Conservation (phyloP, 2,329 filamentous ascomycete genomes). For the Septoria petroselini region DNA sequence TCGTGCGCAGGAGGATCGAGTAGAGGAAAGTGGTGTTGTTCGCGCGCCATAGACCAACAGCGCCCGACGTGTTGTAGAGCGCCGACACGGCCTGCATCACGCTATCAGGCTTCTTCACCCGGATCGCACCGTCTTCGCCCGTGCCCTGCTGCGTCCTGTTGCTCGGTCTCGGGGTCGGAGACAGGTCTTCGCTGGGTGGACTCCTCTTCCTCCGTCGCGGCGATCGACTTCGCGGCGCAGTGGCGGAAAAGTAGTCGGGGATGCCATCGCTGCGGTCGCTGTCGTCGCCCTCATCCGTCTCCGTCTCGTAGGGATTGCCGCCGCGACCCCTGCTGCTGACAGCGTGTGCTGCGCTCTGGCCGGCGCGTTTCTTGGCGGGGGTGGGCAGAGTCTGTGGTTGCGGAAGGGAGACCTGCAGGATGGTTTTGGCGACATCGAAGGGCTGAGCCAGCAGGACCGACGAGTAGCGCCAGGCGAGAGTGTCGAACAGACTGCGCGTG, state of each 20-base stretch:
- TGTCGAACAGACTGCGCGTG: conserved; percentile 73
- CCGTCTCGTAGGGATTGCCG: conserved; percentile 28
- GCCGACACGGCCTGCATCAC: conserved; percentile 82
- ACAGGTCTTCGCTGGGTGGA: conserved; percentile 29
- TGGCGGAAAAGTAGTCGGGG: conserved; percentile 78
- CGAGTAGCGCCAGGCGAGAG: conserved; percentile 87
- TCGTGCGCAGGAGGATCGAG: conserved; percentile 75
- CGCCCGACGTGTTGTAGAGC: conserved; percentile 83
- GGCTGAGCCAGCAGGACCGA: conserved; percentile 87
- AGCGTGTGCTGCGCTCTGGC: conserved; percentile 7
- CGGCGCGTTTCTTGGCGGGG: conserved; percentile 32
- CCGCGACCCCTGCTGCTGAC: conserved; percentile 20
- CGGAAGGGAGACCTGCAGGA: conserved; percentile 71
- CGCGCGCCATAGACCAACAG: conserved; percentile 90
- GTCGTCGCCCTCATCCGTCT: conserved; percentile 25
- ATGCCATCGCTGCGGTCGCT: conserved; percentile 50
- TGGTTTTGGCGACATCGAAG: conserved; percentile 93
- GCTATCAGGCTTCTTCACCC: conserved; percentile 71
- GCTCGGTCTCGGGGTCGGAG: conserved; percentile 33
- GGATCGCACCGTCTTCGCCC: conserved; percentile 55
- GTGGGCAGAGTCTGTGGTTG: conserved; percentile 35
- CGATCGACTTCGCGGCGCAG: conserved; percentile 54
- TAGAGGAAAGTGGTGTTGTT: conserved; percentile 93
- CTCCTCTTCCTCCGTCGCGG: conserved; percentile 40
- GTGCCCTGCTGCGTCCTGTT: conserved; percentile 27